Base-by-base conservation (phyloP, 331 rosid genomes). In the Spiraea crenata region DNA sequence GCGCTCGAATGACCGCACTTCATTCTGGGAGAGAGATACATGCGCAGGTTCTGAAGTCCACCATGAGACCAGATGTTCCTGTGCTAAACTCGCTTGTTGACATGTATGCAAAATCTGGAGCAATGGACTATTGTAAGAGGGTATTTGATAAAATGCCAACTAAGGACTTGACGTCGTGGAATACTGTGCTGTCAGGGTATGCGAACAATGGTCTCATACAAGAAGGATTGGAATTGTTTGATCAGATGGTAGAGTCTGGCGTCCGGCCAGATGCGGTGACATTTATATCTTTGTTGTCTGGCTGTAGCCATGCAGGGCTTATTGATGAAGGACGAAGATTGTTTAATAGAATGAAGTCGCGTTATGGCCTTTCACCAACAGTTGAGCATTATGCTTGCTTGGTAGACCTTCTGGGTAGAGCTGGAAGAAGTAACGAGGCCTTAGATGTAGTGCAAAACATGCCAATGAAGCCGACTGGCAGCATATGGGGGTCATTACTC, bases 61-160 rank as follows among this genome's bases (percentile, higher is more conserved):
- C 67, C 49, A 77, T 58, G 67, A 75, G 70, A 69, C 81, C 87
- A 7, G 90, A 83, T 74, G 48, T 73, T 8, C 84, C 84, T 7
- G 50, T 80, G 5, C 63, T 80, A 2, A 88, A 88, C 87, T 85
- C 89, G 38, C 70, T 85, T 31, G 75, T 83, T 46, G 91, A 85
- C 66, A 82, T 83, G 93, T 83, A 85, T 71, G 89, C 89, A n/a
- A 88, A 85, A 84, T 83, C 84, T 50, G 93, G 91, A 52, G 84
- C 76, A 45, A 69, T 84, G 57, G 74, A 76, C 73, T 88, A 80
- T 56, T 75, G 86, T 70, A 62, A 71, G 52, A 83, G 76, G 60
- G 77, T 83, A 20, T 85, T 85, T 67, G 69, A 80, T 8, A 61
- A 54, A 42, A 81, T 83, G 88, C 82, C 45, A 7, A 38, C 54